A percentile compares a stretch with the other conserved stretches of the same genome.
These are phyloP conservation scores for Solanum bulbocastanum DNA, from an alignment of 257 asterid genomes.

Conservation along the genomic window DNA sequence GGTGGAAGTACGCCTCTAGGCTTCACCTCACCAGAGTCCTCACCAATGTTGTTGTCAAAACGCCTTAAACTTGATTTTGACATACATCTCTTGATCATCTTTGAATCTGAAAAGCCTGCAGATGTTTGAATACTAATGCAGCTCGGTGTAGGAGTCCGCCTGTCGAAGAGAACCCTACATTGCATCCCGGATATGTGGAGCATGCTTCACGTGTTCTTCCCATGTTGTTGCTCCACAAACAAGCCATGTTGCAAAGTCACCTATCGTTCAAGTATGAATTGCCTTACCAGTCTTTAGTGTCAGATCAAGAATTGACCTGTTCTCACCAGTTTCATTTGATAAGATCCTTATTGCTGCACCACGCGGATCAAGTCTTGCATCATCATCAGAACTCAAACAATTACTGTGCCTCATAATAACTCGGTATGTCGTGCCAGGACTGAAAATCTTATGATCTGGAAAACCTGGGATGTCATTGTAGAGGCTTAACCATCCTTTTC, in stretches of 20 bases:
- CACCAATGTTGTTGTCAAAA: constrained; percentile 21
- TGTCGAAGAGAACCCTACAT: constrained; percentile 54
- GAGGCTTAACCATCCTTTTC: constrained; percentile 33
- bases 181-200: constrained; percentile 54
- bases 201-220: constrained; percentile 54
- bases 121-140: constrained; percentile 59
- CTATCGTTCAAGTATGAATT: constrained; percentile 50
- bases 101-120: constrained; percentile 42
- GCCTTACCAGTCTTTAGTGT: constrained; percentile 61
- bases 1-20: constrained; percentile 54
- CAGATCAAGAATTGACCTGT: constrained; percentile 33
- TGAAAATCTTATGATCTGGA: constrained; percentile 43
- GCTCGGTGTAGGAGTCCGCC: constrained; percentile 40
- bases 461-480: constrained; percentile 28
- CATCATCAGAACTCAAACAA: constrained; percentile 62
- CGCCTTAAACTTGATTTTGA: constrained; percentile 53
- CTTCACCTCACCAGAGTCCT: constrained; percentile 51
- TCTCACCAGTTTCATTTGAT: constrained; percentile 11
- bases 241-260: constrained; percentile 69
- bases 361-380: constrained; percentile 55
- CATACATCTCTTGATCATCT: constrained; percentile 50
- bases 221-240: constrained; percentile 50
- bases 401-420: constrained; percentile 51
- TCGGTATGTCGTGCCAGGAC: constrained; percentile 27
- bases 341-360: constrained; percentile 56